Evolutionary conservation across 2,329 filamentous ascomycete species (phyloP).

Genomic region (Alternaria panax): DNA sequence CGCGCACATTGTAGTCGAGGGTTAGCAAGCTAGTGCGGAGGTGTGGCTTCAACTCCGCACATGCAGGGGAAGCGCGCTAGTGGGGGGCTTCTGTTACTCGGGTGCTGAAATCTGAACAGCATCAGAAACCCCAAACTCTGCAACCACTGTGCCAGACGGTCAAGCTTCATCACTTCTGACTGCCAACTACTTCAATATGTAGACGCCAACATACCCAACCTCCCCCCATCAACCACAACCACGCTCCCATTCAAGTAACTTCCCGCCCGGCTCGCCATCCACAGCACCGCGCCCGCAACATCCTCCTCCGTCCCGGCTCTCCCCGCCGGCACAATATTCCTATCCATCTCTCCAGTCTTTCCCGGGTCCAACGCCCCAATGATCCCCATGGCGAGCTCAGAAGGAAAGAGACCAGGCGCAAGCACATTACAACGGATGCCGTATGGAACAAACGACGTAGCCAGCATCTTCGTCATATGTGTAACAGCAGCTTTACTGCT

Average conservation of each 20-base stretch:
- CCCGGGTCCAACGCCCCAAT: slow-evolving; percentile 9
- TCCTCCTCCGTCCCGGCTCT: slow-evolving; percentile 68
- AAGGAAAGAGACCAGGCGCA: slow-evolving; percentile 53
- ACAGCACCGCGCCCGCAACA: slow-evolving; percentile 70
- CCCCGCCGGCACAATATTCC: slow-evolving; percentile 57
- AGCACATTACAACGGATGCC: slow-evolving; percentile 60
- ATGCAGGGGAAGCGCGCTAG: slow-evolving; percentile 10
- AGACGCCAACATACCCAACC: slow-evolving; percentile 64
- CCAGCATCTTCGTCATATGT: slow-evolving; percentile 59
- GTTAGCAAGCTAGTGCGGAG: slow-evolving; percentile 22
- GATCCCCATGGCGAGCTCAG: slow-evolving; percentile 25
- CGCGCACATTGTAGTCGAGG: slow-evolving; percentile 18
- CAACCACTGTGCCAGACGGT: not conserved
- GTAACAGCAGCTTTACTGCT: slow-evolving; percentile 56
- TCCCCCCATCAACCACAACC: slow-evolving; percentile 69
- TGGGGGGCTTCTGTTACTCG: not conserved
- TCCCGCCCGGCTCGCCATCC: slow-evolving; percentile 69
- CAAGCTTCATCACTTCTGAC: too few species aligned
- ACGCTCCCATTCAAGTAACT: slow-evolving; percentile 71
- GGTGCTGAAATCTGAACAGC: not conserved
- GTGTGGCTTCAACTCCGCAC: slow-evolving; percentile 33
- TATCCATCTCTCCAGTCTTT: slow-evolving; percentile 9
- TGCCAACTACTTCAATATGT: slow-evolving; percentile 54
- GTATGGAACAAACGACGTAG: slow-evolving; percentile 52
- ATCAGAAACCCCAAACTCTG: not conserved